Evolutionary conservation across 139 green algal species (phyloP).

Genomic region (Trebouxia sp.): DNA sequence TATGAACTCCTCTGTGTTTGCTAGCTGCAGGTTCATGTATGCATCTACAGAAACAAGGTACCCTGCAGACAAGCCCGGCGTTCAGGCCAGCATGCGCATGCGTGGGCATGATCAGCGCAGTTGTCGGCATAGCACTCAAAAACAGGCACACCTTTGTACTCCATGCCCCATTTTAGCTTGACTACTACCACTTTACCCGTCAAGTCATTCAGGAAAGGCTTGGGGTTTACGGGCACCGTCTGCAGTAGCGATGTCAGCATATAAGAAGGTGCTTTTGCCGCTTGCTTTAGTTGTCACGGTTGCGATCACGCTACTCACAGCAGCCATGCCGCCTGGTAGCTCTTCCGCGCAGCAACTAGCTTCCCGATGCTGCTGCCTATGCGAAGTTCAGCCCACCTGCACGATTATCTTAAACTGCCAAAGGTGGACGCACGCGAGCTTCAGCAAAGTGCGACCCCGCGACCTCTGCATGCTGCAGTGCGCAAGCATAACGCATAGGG

Average conservation of each 20-base stretch:
- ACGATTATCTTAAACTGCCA: too few relatives aligned
- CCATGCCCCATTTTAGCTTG: slow-evolving; percentile 99
- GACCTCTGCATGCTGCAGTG: too few relatives aligned
- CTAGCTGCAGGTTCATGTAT: slow-evolving; percentile 97
- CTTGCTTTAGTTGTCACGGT: too few relatives aligned
- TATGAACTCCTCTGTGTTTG: slow-evolving; percentile 96
- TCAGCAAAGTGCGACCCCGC: too few relatives aligned
- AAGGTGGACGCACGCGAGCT: too few relatives aligned
- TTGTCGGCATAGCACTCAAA: neutral
- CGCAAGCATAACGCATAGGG: too few relatives aligned
- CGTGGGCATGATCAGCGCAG: neutral
- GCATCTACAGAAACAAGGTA: slow-evolving; percentile 92
- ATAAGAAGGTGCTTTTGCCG: too few relatives aligned
- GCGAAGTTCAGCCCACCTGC: too few relatives aligned
- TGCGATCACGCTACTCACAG: neutral
- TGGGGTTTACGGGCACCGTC: slow-evolving; percentile 93
- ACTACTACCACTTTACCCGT: slow-evolving; percentile 95
- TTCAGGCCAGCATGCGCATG: neutral
- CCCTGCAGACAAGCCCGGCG: slow-evolving; percentile 38
- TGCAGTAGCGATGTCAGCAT: slow-evolving; percentile 38
- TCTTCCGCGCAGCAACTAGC: neutral
- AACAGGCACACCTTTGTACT: slow-evolving; percentile 92
- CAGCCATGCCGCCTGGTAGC: neutral
- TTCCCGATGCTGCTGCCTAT: too few relatives aligned
- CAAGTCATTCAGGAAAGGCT: slow-evolving; percentile 95